Evolutionary conservation across 1,284 basidiomycete genomes (phyloP), one percentile per base, ranked within the genome.

Genomic region (Boletus mariae): DNA sequence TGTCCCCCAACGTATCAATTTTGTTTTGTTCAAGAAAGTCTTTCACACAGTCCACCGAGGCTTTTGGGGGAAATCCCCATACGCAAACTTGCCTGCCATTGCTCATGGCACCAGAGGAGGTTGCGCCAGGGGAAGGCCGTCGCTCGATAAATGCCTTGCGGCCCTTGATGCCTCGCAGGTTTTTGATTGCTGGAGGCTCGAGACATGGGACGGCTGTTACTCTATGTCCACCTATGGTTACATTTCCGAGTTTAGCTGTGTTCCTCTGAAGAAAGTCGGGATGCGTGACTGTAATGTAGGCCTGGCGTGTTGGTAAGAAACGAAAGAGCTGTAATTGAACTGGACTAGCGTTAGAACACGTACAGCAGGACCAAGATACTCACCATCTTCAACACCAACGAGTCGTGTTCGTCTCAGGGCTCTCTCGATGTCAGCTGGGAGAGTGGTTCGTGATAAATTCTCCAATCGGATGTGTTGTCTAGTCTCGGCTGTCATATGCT

Each of bases 311-410:
- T 8, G 84, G 82, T 26, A 66, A 63, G 68, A 86, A 87, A 55
- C 77, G 77, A 32, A 74, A 61, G 61, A 89, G 87, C 47, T 83
- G 73, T 20, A 89, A 61, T 28, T 76, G 70, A 26, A 84, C 88
- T 90, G 47, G n/a, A 45, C 48, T 15, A 25, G 46, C 12, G 15
- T 60, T 53, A 62, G 55, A 53, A 47, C 13, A 20, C 45, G 28
- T 49, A 49, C 43, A 9, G 15, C 34, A 23, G 34, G 38, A 54
- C 15, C 6, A 45, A 51, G 11, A 25, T 20, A 34, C 72, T 59
- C 61, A 85, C 87, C 78, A 58, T 79, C 70, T 1, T 69, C 62
- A 42, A 88, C 74, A 52, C 82, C 83, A 46, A 79, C 69, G n/a
- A 82, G 63, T 31, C 74, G 73, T 17, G 73, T 68, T 51, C 72